Conservation (phyloP, 805 yeast genomes). For the Barnettozyma salicaria region DNA sequence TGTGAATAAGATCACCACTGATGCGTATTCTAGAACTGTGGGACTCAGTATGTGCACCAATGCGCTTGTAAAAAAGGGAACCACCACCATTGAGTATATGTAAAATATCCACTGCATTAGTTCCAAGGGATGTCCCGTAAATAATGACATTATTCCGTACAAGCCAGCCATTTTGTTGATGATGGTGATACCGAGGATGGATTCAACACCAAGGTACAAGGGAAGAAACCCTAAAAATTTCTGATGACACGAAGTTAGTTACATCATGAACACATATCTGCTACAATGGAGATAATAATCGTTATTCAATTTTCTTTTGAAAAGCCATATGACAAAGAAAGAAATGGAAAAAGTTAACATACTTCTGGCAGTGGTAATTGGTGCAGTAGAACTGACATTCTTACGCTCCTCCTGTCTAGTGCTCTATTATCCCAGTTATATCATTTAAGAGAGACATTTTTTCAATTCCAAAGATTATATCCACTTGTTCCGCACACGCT, state of each 20-base stretch:
- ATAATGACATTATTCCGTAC: constrained; percentile 77
- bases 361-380: constrained; percentile 5
- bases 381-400: neutral
- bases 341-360: neutral
- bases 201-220: constrained; percentile 80
- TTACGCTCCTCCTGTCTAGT: too few species aligned
- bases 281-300: too few species aligned
- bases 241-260: constrained; percentile 7
- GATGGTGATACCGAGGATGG: constrained; percentile 66
- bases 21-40: constrained; percentile 53
- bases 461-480: neutral
- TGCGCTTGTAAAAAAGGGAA: constrained; percentile 64
- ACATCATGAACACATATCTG: neutral
- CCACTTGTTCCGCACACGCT: neutral
- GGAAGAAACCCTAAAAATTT: constrained; percentile 65
- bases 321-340: too few species aligned
- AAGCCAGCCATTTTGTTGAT: constrained; percentile 86
- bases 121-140: constrained; percentile 85
- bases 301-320: too few species aligned
- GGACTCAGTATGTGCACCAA: constrained; percentile 45
- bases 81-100: constrained; percentile 50
- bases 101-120: constrained; percentile 80
- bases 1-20: constrained; percentile 56
- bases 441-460: neutral
- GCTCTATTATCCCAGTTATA: too few species aligned